Evolutionary conservation across 495 filamentous ascomycete genomes (phyloP).

Genomic region (Penicillium ochrochloron): DNA sequence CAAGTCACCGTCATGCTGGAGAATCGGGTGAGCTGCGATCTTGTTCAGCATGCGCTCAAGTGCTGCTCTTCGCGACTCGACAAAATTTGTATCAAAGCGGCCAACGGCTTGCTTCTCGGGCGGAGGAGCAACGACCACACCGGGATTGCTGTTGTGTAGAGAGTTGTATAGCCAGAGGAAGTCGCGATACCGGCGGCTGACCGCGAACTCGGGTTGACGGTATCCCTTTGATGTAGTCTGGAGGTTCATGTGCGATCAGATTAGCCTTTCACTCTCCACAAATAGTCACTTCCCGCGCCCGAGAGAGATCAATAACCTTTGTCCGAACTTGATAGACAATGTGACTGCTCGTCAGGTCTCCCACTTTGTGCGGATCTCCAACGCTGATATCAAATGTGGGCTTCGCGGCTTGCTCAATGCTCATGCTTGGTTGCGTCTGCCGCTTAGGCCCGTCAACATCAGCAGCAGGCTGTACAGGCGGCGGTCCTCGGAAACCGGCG

Average conservation of each 20-base stretch:
- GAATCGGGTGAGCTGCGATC: slow-evolving; percentile 83
- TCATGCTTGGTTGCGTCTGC: slow-evolving; percentile 79
- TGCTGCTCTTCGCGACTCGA: slow-evolving; percentile 86
- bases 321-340: slow-evolving; percentile 96
- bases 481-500: slow-evolving; percentile 65
- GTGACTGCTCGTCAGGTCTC: slow-evolving; percentile 93
- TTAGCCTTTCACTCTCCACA: slow-evolving; percentile 23
- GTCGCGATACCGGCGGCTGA: slow-evolving; percentile 91
- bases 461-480: slow-evolving; percentile 71
- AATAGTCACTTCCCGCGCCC: not conserved
- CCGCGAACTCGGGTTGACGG: slow-evolving; percentile 84
- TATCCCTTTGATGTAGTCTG: slow-evolving; percentile 97
- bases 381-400: slow-evolving; percentile 91
- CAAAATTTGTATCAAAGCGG: slow-evolving; percentile 95
- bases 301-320: slow-evolving; percentile 65
- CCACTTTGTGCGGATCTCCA: slow-evolving; percentile 96
- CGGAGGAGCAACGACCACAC: slow-evolving; percentile 92
- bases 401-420: slow-evolving; percentile 85
- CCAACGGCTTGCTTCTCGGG: slow-evolving; percentile 98
- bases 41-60: slow-evolving; percentile 98
- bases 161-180: slow-evolving; percentile 97
- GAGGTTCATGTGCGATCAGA: slow-evolving; percentile 19
- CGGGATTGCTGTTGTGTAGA: slow-evolving; percentile 91
- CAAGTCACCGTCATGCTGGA: slow-evolving; percentile 91
- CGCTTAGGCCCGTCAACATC: slow-evolving; percentile 51